phyloP scores from a whole-genome alignment of 1,284 basidiomycete species.

The Trichosporon ovoides region DNA sequence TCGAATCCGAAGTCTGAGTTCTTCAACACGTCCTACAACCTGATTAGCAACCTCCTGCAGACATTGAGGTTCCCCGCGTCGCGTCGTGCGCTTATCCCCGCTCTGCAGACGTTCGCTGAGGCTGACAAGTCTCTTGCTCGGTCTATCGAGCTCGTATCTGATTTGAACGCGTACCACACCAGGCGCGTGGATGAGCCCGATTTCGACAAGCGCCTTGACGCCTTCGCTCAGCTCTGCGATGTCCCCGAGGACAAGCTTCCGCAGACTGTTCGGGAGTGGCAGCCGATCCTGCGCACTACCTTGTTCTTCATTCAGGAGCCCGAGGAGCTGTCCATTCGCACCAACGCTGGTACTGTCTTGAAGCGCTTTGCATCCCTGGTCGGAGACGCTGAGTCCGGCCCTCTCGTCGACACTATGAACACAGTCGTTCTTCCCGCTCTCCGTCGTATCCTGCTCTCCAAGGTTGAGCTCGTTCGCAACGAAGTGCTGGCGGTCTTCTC shows the following conservation, averaged over 20 bases:
- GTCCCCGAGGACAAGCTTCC: conserved; percentile 49
- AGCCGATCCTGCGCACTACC: conserved; percentile 76
- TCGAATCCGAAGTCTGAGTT: conserved; percentile 53
- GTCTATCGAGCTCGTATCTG: conserved; percentile 58
- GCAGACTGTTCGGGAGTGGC: conserved; percentile 55
- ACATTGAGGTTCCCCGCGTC: conserved; percentile 64
- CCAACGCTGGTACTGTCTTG: conserved; percentile 70
- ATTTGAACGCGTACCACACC: conserved; percentile 79
- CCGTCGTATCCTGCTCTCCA: conserved; percentile 73
- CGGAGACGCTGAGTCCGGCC: conserved; percentile 52
- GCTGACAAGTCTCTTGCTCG: conserved; percentile 54
- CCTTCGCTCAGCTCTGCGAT: conserved; percentile 68
- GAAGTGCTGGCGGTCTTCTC: conserved; percentile 80
- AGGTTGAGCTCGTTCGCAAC: conserved; percentile 78
- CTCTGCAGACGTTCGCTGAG: conserved; percentile 59
- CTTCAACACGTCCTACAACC: conserved; percentile 59
- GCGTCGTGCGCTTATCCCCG: conserved; percentile 61
- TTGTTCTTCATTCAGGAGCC: conserved; percentile 84
- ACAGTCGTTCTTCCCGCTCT: conserved; percentile 72
- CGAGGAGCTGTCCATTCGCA: conserved; percentile 80
- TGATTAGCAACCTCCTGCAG: conserved; percentile 71
- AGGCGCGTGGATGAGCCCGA: conserved; percentile 86
- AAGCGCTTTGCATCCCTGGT: conserved; percentile 70
- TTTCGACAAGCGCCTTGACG: conserved; percentile 77
- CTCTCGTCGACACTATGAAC: conserved; percentile 54